Base-by-base conservation (phyloP, 2,329 filamentous ascomycete genomes). In the Colletotrichum graminicola region DNA sequence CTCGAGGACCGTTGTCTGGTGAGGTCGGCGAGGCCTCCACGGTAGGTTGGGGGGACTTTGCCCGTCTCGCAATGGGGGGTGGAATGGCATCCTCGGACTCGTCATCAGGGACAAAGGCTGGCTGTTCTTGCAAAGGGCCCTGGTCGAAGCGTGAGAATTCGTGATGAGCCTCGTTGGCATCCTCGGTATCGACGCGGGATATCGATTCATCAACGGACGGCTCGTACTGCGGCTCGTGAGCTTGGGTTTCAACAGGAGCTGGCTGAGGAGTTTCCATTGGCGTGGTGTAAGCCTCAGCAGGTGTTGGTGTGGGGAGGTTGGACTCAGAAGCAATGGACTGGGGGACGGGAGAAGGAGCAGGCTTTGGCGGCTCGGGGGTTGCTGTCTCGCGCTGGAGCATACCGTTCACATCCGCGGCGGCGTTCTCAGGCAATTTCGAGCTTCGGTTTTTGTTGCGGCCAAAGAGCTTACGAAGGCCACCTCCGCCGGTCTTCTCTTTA, bases 91-190 rank as follows among this genome's bases (percentile, higher is more conserved):
- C 86, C 11, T 87, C 83, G 7, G 81, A 82, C 45, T 84, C 84
- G 34, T 85, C 84, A 18, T 91, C 85, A 0, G 93, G 93, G 14
- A 89, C 86, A 77, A 97, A 97, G 1, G 94, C 93, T 3, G 96
- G 95, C 79, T 96, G 93, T 67, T 98, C 94, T 12, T 89, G 81
- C 32, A 98, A 87, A 1, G 96, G 96, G 2, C 95, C 96, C 82
- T 98, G 95, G 77, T 96, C 93, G 78, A 98, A 98, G 32, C 84
- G 86, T 21, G 88, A 84, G 75, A 90, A 90, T 67, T 91, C 91
- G 14, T 87, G 82, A 41, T 85, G 83, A n/a, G 89, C 88, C 75
- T 91, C 87, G 52, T 83, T 81, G 10, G 86, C 87, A 73, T 93
- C 89, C 11, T 83, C 81, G 0, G 86, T 90, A 76, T 90, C 88